Evolutionary conservation across 2,329 filamentous ascomycete genomes (phyloP), one percentile per base, ranked within the genome.

Genomic region (Penicillium verrucosum): DNA sequence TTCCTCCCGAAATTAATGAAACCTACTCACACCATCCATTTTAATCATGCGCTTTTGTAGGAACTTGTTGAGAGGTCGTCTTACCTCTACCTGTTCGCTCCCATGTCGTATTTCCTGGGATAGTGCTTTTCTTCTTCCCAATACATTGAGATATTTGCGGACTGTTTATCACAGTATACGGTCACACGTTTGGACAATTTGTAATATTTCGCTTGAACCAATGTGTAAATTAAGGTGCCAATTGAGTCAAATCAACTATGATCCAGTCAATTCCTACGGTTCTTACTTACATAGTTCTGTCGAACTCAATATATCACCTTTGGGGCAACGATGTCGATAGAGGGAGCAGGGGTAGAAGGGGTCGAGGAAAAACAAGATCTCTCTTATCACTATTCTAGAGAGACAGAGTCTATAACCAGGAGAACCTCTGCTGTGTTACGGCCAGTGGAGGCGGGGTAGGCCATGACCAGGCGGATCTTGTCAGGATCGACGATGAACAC

Each of bases 401-500:
- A 55, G 88, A 89, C 9, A 9, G 27, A 10, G 80, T 92, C 88
- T 73, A 92, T 78, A 65, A 91, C 27, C 21, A 21, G 86, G 67
- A 92, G 85, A 51, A 92, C 86, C 82, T 92, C 89, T 65, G 85
- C 82, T 60, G 87, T 86, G 82, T 92, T 92, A 72, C 89, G 86
- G 77, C 92, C 92, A 44, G 91, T 95, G 57, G 89, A 92, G 60
- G 92, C 92, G 42, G 92, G 92, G 82, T 96, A 97, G 72, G 89
- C 87, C 80, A 96, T 89, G 75, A 91, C 95, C 73, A 92, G 86
- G 68, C 92, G 88, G 78, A 96, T 94, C 76, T 96, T 96, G 77
- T 85, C 86, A 63, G 92, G 92, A 81, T 96, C 92, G 75, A 96
- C 94, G 79, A 96, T 82, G 83, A 95, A 96, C 73, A 96, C 92